Base-by-base conservation (phyloP, 805 yeast genomes). In the Starmerella etchellsii region DNA sequence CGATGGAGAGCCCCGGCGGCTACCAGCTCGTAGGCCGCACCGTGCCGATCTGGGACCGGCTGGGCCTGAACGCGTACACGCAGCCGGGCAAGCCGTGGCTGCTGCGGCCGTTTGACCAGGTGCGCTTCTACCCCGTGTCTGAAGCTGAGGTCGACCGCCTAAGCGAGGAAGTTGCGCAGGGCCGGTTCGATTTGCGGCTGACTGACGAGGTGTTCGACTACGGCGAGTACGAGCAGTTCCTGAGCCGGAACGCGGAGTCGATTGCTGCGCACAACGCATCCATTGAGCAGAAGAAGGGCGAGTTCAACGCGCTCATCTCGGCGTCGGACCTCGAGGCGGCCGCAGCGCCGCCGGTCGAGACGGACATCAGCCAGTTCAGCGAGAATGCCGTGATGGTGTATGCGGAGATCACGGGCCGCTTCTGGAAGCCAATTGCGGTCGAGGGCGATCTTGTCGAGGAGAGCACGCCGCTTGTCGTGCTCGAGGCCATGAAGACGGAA, bases 1-100 rank as follows among this genome's bases (percentile, higher is more conserved):
- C 97, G 25, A 87, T 88, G 88, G 93, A 84, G 51, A 84, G 95
- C 21, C 98, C 98, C 36, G 98, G 98, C 64, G 98, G 98, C 25
- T 88, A 88, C 64, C 97, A 88, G 65, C 71, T 88, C 53, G 88
- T 85, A 47, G 98, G 97, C 42, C 75, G 97, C 58, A 88, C 98
- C 10, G 77, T 91, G 50, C 97, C 97, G 40, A 87, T 88, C 53
- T 88, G 98, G 98, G 98, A 88, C 60, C 87, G 84, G 65, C 70
- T 88, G 54, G 71, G 82, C 25, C 67, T 91, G 48, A 53, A 53
- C 42, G 39, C 41, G 39, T 50, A 50, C 46, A 41, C 56, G 11
- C 31, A 34, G 19, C 39, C 28, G 13, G 91, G 85, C 31, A 62
- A 66, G 20, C 97, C 97, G 41, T 91, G 97, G 97, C 67, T 91